Evolutionary conservation across 768 basidiomycete species (phyloP).

Genomic region (Auriscalpium microsporum): DNA sequence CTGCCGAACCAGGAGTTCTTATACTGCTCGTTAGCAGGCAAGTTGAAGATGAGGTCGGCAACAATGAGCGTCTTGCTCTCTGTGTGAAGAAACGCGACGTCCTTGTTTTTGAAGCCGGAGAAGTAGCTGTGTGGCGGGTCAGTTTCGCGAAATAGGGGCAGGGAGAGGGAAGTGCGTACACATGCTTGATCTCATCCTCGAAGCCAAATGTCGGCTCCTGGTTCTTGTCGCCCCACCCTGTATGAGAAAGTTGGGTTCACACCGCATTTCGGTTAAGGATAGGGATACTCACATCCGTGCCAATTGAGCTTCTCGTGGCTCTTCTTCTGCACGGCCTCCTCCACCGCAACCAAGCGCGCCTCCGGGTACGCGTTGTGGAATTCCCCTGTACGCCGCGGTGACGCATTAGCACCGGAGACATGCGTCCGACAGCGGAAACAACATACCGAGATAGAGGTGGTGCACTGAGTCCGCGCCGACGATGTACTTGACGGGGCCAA

Average conservation of each 20-base stretch:
- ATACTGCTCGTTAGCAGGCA: slow-evolving; percentile 59
- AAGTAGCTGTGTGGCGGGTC: slow-evolving; percentile 44
- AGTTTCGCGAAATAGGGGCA: not conserved
- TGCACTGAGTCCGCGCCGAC: slow-evolving; percentile 51
- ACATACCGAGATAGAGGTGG: slow-evolving; percentile 47
- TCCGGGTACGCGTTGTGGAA: slow-evolving; percentile 63
- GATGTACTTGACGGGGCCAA: slow-evolving; percentile 68
- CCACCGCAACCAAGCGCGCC: slow-evolving; percentile 66
- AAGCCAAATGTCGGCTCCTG: slow-evolving; percentile 64
- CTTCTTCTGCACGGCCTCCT: slow-evolving; percentile 43
- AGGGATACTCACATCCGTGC: slow-evolving; percentile 48
- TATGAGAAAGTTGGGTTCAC: too few relatives aligned
- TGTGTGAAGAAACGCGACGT: slow-evolving; percentile 75
- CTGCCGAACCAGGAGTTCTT: slow-evolving; percentile 3
- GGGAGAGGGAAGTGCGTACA: slow-evolving; percentile 10
- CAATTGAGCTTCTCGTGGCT: slow-evolving; percentile 42
- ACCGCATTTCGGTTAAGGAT: too few relatives aligned
- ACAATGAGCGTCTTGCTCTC: slow-evolving; percentile 64
- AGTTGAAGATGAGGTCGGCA: slow-evolving; percentile 79
- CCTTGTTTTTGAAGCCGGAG: slow-evolving; percentile 64
- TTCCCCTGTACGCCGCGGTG: slow-evolving; percentile 31
- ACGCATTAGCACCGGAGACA: not conserved
- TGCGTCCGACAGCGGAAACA: not conserved
- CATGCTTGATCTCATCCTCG: slow-evolving; percentile 47
- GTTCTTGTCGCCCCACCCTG: slow-evolving; percentile 26